Base-by-base conservation (phyloP, 805 yeast genomes). In the Nakazawaea wyomingensis region DNA sequence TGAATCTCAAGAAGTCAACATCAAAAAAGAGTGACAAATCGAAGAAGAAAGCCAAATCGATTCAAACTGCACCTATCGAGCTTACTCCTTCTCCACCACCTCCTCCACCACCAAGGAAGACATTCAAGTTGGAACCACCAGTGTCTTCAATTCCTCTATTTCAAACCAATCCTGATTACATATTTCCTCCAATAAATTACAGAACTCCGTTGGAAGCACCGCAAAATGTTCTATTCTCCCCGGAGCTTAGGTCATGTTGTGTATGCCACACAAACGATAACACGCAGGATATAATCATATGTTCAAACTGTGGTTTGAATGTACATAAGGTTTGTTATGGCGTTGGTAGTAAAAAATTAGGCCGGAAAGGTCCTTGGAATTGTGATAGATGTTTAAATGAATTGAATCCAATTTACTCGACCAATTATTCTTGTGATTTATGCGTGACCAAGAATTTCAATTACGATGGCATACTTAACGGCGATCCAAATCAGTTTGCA, bases 381-480 rank as follows among this genome's bases (percentile, higher is more conserved):
- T 89, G 96, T 62, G 95, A 87, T 52, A 69, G 80, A 1, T 89
- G 96, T 56, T 68, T 79, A 4, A 86, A 87, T 54, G 83, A 80
- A 38, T 57, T 78, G 40, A 74, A 76, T 47, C 91, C 93, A 0
- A 49, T 72, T 2, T 65, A 69, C 29, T 69, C 80, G 2, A 73
- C 81, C 0, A 64, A 72, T 17, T 82, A 84, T 54, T 60, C 71
- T 2, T 88, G 96, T 57, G 62, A 68, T 13, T 55, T 88, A n/a
- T 89, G 96, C 59, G 59, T 66, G 34, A 70, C 77, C 0, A 68
- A 73, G 34, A 84, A 77, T 37, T 54, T 64, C 16, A 73, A 74
- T 50, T 64, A 67, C 48, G 79, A 70, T 47, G 56, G 67, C 11
- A 65, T 73, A 3, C 64, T 70, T 17, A 54, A 60, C 17, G 77